Evolutionary conservation across 139 green algal species (phyloP), one percentile per base, ranked within the genome.

Genomic region (Astrephomene gubernaculifera): DNA sequence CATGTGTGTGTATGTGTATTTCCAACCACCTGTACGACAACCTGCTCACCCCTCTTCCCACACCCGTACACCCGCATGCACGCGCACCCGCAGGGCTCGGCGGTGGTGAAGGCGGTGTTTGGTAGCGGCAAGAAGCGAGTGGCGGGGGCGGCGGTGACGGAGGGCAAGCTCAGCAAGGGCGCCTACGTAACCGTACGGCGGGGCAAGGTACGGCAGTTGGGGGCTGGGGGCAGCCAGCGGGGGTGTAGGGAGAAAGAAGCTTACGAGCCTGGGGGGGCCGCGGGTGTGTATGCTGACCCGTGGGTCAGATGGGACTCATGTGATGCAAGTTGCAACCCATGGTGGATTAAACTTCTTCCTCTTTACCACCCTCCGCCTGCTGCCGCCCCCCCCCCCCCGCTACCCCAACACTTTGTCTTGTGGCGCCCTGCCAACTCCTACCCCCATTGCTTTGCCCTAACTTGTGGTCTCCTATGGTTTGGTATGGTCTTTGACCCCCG

Each of bases 61-160:
- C 14, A 57, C 49, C 49, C 49, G 17, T 17, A 17, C 57, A 27
- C 57, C 57, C 57, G 6, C 57, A 9, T n/a, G 6, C 57, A 17
- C 57, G 9, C 22, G 14, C n/a, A n/a, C 45, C 8, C 38, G 45
- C 61, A 90, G 41, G 86, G 83, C 45, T 69, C 72, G 17, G 83
- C 85, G 9, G 73, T 91, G 75, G 91, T 95, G 36, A 95, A 96
- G 88, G 96, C 96, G 7, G 91, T 98, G 27, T 99, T 99, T 89
- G 96, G 96, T 67, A 89, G 52, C 14, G 92, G 94, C 79, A 94
- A 91, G 87, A 89, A 90, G 74, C 91, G 91, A 53, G 96, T 97
- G 60, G 96, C 96, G 22, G 96, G 96, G 45, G 96, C 91, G 79
- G 87, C 93, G 53, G 94, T 99, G 1, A 88, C 71, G 75, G 64